These are phyloP conservation scores for Paramecium caudatum DNA, from an alignment of 73 alveolate genomes.

Conservation along the genomic window DNA sequence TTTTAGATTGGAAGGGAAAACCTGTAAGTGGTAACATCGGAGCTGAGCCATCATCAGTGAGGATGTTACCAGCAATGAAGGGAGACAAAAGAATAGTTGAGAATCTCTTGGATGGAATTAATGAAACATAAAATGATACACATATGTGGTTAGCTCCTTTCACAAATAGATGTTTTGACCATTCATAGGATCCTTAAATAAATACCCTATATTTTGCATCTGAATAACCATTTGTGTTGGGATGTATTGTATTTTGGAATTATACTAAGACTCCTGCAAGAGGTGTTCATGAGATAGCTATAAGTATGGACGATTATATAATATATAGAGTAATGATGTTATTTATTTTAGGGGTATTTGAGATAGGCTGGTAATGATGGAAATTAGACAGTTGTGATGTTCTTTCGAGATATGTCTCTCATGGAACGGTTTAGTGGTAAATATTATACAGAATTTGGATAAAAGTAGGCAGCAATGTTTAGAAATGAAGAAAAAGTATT, in stretches of 20 bases:
- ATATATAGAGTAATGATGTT: constrained; percentile 79
- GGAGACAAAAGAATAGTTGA: constrained; percentile 87
- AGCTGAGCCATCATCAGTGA: constrained; percentile 82
- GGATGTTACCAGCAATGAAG: constrained; percentile 78
- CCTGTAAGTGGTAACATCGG: constrained; percentile 67
- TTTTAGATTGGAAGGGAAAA: constrained; percentile 77
- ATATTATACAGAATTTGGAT: constrained; percentile 22
- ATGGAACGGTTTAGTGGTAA: constrained; percentile 64
- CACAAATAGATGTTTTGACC: constrained; percentile 79
- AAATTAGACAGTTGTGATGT: constrained; percentile 36
- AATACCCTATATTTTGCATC: constrained; percentile 79
- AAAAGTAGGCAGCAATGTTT: not conserved
- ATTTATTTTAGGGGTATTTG: constrained; percentile 4
- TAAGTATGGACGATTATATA: constrained; percentile 84
- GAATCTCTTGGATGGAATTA: constrained; percentile 86
- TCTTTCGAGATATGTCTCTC: not conserved
- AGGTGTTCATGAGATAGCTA: constrained; percentile 89
- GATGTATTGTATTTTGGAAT: constrained; percentile 85
- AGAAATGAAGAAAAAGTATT: constrained; percentile 64
- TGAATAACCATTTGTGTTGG: constrained; percentile 80
- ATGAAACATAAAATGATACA: constrained; percentile 83
- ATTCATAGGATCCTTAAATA: constrained; percentile 77
- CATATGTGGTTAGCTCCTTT: constrained; percentile 95
- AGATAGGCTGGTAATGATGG: constrained; percentile 60
- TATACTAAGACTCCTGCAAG: constrained; percentile 88